Base-by-base conservation (phyloP, 2,329 filamentous ascomycete genomes). In the Aspergillus ibericus region DNA sequence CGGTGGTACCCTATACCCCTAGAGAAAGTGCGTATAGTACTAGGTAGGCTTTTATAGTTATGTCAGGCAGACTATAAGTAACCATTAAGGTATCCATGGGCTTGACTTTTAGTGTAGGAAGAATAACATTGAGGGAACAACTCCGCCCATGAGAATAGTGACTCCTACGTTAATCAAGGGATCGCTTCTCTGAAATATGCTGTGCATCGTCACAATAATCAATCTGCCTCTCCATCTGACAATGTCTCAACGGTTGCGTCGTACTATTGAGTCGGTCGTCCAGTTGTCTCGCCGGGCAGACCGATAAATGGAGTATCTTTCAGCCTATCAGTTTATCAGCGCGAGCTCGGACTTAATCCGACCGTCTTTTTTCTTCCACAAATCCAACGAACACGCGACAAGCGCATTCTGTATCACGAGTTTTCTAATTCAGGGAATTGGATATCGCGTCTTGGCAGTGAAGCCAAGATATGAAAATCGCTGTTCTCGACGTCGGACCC, bases 291-390 rank as follows among this genome's bases (percentile, higher is more conserved):
- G 25, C 32, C 32, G 8, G n/a, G n/a, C 15, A 18, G n/a, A 46
- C n/a, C 7, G 34, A 16, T 22, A 7, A 32, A 27, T 40, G 50
- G 35, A 22, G 16, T 18, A 53, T 53, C 25, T 16, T 53, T 53
- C 25, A 44, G 51, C 51, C 51, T 53, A 53, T 44, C 36, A 44
- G 49, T 57, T 46, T 53, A 59, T 53, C 49, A 38, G 36, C n/a
- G 22, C 22, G n/a, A 53, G 35, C 46, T 61, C 54, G 51, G 59
- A 56, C 56, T 52, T 57, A 29, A 50, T 53, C 58, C 57, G 51
- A 60, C 32, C 13, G 22, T 18, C 15, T 25, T 27, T 27, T 36
- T 48, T 48, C 16, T 29, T 16, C 25, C 10, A 25, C 36, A 44
- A 36, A n/a, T n/a, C n/a, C n/a, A n/a, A 15, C 29, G 6, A 56